Evolutionary conservation across 2,329 filamentous ascomycete genomes (phyloP).

Genomic region (Lizonia empirigonia): DNA sequence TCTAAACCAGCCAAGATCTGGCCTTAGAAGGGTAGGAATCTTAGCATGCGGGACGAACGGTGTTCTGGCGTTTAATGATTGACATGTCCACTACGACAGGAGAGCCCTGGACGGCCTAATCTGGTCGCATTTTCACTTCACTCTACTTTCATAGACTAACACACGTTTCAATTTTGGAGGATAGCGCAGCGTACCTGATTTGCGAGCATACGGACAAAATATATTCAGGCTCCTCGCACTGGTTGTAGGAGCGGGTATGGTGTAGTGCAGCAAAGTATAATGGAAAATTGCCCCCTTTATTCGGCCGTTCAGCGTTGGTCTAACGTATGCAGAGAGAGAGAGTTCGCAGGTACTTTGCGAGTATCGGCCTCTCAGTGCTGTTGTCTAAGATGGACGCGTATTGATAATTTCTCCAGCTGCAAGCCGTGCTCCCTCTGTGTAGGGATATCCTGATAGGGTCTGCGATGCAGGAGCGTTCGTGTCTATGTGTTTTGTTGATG

Average conservation of each 20-base stretch:
- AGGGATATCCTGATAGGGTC: no score
- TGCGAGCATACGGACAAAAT: neutral
- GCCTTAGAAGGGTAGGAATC: neutral
- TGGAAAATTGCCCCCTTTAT: no score
- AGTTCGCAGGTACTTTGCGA: no score
- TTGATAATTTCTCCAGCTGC: no score
- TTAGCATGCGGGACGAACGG: neutral
- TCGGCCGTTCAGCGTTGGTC: no score
- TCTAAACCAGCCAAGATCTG: conserved; percentile 26
- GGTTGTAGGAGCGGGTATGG: conserved; percentile 12
- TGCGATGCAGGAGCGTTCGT: no score
- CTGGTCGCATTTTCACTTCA: neutral
- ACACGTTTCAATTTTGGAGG: neutral
- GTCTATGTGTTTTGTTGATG: no score
- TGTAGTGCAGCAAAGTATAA: conserved; percentile 3
- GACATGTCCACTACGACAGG: no score
- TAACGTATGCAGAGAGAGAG: no score
- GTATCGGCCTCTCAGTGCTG: no score
- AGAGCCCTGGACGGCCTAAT: neutral
- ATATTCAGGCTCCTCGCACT: conserved; percentile 8
- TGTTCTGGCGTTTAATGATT: conserved; percentile 9
- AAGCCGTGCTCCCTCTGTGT: no score
- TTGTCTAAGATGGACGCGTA: no score
- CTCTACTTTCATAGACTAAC: neutral
- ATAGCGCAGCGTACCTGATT: neutral